phyloP scores from a whole-genome alignment of 306 rosid genomes.

The Ochetophila trinervis region DNA sequence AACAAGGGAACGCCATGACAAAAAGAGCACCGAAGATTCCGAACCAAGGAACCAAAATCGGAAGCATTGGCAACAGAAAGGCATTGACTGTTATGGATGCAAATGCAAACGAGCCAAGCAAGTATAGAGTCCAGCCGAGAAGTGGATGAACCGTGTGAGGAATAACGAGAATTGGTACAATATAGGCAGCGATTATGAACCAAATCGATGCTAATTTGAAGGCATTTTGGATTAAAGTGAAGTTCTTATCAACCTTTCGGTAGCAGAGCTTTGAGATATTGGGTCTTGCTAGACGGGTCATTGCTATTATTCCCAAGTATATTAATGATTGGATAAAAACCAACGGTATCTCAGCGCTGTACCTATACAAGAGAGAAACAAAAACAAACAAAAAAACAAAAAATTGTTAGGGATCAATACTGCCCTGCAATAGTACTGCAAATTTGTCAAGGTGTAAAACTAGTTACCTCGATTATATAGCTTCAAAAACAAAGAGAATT shows the following conservation, averaged over 20 bases:
- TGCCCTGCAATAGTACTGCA: too few relatives aligned
- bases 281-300: constrained; percentile 69
- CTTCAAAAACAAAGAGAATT: too few relatives aligned
- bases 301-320: constrained; percentile 54
- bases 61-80: constrained; percentile 59
- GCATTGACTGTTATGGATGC: constrained; percentile 49
- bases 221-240: constrained; percentile 38
- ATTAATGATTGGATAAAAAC: constrained; percentile 47
- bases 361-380: constrained; percentile 39
- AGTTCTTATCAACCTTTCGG: constrained; percentile 61
- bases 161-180: constrained; percentile 57
- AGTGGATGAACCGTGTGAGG: constrained; percentile 87
- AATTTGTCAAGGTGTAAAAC: too few relatives aligned
- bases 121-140: constrained; percentile 69
- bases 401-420: background rate
- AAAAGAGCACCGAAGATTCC: constrained; percentile 55
- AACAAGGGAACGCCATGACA: constrained; percentile 85
- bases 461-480: too few relatives aligned
- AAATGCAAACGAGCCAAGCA: constrained; percentile 62
- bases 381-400: too few relatives aligned
- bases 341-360: constrained; percentile 63
- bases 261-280: constrained; percentile 69
- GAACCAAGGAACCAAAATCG: constrained; percentile 56
- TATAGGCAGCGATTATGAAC: constrained; percentile 71
- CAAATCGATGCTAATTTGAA: constrained; percentile 55